Evolutionary conservation across 768 basidiomycete genomes (phyloP), one percentile per base, ranked within the genome.

Genomic region (Kwoniella bestiolae): DNA sequence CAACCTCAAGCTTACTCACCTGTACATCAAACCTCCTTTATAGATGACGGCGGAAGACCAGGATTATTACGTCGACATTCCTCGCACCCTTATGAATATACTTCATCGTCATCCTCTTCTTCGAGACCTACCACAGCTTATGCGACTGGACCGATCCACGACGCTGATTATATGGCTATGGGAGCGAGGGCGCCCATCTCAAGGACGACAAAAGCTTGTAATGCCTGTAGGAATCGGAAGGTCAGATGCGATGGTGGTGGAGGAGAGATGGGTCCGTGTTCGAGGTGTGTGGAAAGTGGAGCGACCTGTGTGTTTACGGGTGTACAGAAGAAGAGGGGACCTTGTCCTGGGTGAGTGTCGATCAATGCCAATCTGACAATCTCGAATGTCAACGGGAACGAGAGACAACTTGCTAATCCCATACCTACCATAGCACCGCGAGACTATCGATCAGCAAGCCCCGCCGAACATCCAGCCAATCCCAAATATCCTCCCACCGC

Each of bases 181-280:
- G 72, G 74, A 1, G 69, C 69, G 11, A 56, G 79, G 44, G 75
- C 73, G 14, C 79, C 79, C 1, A 80, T 80, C 21, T 75, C 73
- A 18, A 64, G 79, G 3, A 79, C 77, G 0, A 80, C 79, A 16
- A 80, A 80, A 47, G 79, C 79, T 16, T 80, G 79, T 61, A 80
- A 80, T 57, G 76, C 79, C 16, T 80, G 79, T 53, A 47, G 79
- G 34, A 66, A 63, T 45, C 52, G 79, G 5, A 80, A 80, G 58
- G 79, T 80, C 2, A 56, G 79, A 35, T 80, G 79, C 59, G 79
- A 80, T 69, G 77, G 77, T 12, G 79, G 79, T 38, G 79, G 77
- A 12, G 63, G 60, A 16, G 60, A 65, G 21, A 53, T 60, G 51
- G 69, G 72, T 16, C 66, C 72, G 0, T 80, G 79, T 64, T 72